These are phyloP conservation scores for Pyricularia pennisetigena DNA, from an alignment of 2,329 filamentous ascomycete species.

Conservation along the genomic window DNA sequence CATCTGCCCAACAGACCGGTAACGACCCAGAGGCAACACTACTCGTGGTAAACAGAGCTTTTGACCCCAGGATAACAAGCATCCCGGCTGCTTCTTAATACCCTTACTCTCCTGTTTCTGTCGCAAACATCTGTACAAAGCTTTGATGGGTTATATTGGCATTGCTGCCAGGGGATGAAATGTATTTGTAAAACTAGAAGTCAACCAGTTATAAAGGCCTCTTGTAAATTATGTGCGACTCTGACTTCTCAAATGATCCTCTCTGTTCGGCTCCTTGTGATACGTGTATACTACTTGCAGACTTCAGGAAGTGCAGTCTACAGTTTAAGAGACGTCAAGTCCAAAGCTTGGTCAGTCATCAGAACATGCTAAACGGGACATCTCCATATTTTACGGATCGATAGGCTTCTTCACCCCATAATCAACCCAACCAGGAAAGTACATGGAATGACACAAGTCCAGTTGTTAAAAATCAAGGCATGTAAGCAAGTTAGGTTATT, in stretches of 20 bases:
- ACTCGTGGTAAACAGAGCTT: constrained; percentile 61
- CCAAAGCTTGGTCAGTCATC: too few relatives aligned
- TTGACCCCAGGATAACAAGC: neutral
- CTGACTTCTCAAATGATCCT: too few relatives aligned
- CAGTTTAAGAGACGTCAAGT: too few relatives aligned
- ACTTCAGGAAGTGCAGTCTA: too few relatives aligned
- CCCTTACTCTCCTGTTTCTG: constrained; percentile 1
- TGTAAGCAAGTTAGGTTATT: neutral
- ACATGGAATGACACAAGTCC: neutral
- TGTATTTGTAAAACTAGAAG: neutral
- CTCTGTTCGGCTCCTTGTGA: too few relatives aligned
- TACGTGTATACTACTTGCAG: too few relatives aligned
- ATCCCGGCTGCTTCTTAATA: neutral
- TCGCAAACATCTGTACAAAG: neutral
- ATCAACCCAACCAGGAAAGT: neutral
- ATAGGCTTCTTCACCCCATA: neutral
- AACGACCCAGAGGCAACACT: constrained; percentile 77
- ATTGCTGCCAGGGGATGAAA: neutral
- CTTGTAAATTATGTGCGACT: neutral
- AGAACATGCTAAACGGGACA: too few relatives aligned
- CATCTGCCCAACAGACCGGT: constrained; percentile 81
- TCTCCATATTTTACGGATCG: too few relatives aligned
- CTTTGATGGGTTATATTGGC: neutral
- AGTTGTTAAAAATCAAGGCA: neutral
- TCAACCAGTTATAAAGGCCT: neutral